phyloP scores from a whole-genome alignment of 306 rosid genomes.

The Acacia acuminata region DNA sequence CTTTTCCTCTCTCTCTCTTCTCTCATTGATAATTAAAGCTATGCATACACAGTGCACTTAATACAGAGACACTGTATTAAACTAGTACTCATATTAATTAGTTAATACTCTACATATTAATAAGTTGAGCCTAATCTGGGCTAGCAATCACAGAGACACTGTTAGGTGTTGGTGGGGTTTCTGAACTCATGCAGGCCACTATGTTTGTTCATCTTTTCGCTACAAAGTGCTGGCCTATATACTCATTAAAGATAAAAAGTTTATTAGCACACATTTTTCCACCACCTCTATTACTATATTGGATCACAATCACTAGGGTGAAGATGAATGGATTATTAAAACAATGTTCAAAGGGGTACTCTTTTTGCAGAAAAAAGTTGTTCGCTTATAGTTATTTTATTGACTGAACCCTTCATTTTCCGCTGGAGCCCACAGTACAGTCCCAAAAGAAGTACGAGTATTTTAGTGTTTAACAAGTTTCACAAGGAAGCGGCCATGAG shows the following conservation, averaged over 20 bases:
- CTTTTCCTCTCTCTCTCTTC: not conserved
- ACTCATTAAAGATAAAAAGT: slow-evolving; percentile 17
- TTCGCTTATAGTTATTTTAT: not conserved
- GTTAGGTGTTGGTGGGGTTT: slow-evolving; percentile 23
- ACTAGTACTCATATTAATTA: no score
- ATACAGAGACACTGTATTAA: no score
- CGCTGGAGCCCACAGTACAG: slow-evolving; percentile 2
- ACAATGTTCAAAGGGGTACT: not conserved
- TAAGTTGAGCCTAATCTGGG: not conserved
- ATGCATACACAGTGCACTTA: no score
- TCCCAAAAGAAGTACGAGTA: not conserved
- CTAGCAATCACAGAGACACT: not conserved
- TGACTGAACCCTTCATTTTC: not conserved
- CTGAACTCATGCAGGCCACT: slow-evolving; percentile 27
- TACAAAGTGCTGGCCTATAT: slow-evolving; percentile 9
- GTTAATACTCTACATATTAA: no score
- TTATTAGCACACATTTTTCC: not conserved
- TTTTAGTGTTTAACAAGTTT: slow-evolving; percentile 17
- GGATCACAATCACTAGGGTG: slow-evolving; percentile 11
- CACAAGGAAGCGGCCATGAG: not conserved
- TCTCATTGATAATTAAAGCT: no score
- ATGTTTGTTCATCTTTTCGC: slow-evolving; percentile 30
- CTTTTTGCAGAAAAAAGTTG: not conserved
- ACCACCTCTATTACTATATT: slow-evolving; percentile 20
- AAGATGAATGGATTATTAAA: not conserved